phyloP scores from a whole-genome alignment of 805 yeast genomes.

The Wickerhamiella alocasiicola region DNA sequence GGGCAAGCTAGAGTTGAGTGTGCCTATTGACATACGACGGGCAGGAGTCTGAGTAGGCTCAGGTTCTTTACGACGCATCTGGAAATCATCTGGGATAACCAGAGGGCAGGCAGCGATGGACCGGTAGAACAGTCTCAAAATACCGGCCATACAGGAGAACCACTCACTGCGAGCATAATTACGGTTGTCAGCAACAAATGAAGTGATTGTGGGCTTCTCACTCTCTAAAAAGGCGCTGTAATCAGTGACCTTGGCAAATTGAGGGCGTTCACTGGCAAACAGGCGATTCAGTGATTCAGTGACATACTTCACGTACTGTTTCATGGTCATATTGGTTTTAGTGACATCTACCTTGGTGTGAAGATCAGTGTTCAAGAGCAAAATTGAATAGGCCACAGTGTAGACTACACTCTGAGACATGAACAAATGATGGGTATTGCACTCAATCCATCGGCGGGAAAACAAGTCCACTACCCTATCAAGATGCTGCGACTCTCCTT shows the following conservation, averaged over 20 bases:
- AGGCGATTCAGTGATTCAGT: conserved; percentile 33
- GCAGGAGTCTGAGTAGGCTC: conserved; percentile 16
- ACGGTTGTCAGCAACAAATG: conserved; percentile 15
- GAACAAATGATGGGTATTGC: conserved; percentile 36
- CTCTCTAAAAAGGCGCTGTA: conserved; percentile 13
- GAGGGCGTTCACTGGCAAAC: conserved; percentile 9
- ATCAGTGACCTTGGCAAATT: conserved; percentile 12
- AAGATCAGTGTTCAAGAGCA: conserved; percentile 64
- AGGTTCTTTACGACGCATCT: background rate
- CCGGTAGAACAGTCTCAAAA: conserved; percentile 10
- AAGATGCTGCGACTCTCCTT: conserved; percentile 73
- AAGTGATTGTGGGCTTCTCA: conserved; percentile 14
- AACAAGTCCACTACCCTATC: conserved; percentile 61
- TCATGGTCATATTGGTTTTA: conserved; percentile 30
- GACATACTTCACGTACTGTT: conserved; percentile 40
- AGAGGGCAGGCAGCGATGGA: conserved; percentile 11
- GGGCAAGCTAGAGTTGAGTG: conserved; percentile 8
- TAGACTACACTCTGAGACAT: conserved; percentile 48
- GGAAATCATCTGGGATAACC: conserved; percentile 12
- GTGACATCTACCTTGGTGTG: conserved; percentile 38
- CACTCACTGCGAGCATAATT: conserved; percentile 11
- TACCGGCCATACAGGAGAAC: conserved; percentile 10
- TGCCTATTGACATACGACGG: conserved; percentile 18
- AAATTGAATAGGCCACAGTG: conserved; percentile 56
- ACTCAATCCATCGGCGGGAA: conserved; percentile 47